phyloP scores from a whole-genome alignment of 2,329 filamentous ascomycete species.

The Lachnellula willkommii region DNA sequence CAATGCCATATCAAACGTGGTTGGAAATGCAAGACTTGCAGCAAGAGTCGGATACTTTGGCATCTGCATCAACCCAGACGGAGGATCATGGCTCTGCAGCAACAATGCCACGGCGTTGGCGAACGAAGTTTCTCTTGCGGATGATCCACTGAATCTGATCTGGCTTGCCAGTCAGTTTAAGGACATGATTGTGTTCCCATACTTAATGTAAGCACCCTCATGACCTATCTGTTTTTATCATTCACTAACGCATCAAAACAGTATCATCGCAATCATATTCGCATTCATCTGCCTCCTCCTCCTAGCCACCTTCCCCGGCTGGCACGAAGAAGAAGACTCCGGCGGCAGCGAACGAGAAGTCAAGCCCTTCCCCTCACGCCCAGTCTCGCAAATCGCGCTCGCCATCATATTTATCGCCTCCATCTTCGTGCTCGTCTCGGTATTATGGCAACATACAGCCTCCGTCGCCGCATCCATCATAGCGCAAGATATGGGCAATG shows the following conservation, averaged over 20 bases:
- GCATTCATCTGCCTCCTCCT: slow-evolving; percentile 94
- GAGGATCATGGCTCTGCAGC: slow-evolving; percentile 87
- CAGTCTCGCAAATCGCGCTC: slow-evolving; percentile 87
- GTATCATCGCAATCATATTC: slow-evolving; percentile 95
- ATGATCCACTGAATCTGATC: slow-evolving; percentile 93
- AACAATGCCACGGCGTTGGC: slow-evolving; percentile 94
- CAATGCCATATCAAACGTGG: slow-evolving; percentile 82
- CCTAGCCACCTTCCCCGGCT: slow-evolving; percentile 92
- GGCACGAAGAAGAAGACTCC: slow-evolving; percentile 85
- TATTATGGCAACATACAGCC: slow-evolving; percentile 89
- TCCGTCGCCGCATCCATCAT: slow-evolving; percentile 93
- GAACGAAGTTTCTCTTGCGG: slow-evolving; percentile 80
- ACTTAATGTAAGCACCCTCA: slow-evolving; percentile 67
- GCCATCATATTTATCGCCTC: slow-evolving; percentile 81
- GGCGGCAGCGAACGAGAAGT: slow-evolving; percentile 81
- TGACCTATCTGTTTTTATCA: not conserved
- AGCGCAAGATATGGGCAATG: slow-evolving; percentile 87
- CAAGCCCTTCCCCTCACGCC: slow-evolving; percentile 86
- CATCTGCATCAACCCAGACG: slow-evolving; percentile 90
- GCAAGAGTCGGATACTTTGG: slow-evolving; percentile 96
- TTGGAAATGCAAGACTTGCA: slow-evolving; percentile 75
- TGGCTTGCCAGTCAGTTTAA: slow-evolving; percentile 98
- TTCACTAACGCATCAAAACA: slow-evolving; percentile 32
- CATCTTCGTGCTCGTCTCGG: slow-evolving; percentile 68
- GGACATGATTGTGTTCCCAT: slow-evolving; percentile 96